Base-by-base conservation (phyloP, 2,329 filamentous ascomycete species). In the Hymenoscyphus fructigenus region DNA sequence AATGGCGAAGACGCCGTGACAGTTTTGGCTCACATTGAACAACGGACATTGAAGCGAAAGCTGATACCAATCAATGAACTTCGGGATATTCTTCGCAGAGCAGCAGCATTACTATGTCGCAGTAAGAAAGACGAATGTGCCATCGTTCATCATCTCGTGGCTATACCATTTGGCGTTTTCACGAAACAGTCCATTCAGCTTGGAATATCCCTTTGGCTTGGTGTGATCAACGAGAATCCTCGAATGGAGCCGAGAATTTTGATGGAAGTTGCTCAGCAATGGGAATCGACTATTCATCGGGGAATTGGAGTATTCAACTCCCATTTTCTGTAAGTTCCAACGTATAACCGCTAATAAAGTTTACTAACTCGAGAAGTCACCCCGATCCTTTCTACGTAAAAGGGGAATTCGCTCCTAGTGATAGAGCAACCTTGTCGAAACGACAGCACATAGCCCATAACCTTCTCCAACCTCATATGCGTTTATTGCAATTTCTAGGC, bases 141-240 rank as follows among this genome's bases (percentile, higher is more conserved):
- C 0, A 89, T 97, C 63, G 88, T 92, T 14, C 91, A 94, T 73
- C 90, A 96, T 73, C 84, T 99, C 17, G 94, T 99, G 67, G 89
- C 87, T 70, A 95, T 99, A 66, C 96, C 95, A 0, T 99, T 99
- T 77, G 86, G 87, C 50, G 86, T 97, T 57, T 98, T 99, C 76
- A 96, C 91, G 5, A 97, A 96, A 76, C 91, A 96, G 73, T 95
- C 93, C 1, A 95, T 99, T 76, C 96, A 97, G 75, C 86, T 98
- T 60, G 96, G 95, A 5, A 91, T 97, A 41, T 97, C 95, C 3
- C 81, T 99, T 6, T 99, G 95, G 95, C 87, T 97, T 66, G 95
- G 95, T 29, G 91, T 98, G 15, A 96, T 98, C 73, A 95, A 98
- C 72, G 95, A 99, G 76, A 98, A 97, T 73, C 91, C 93, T 2